Evolutionary conservation across 495 filamentous ascomycete genomes (phyloP).

Genomic region (Lentithecium fluviatile): DNA sequence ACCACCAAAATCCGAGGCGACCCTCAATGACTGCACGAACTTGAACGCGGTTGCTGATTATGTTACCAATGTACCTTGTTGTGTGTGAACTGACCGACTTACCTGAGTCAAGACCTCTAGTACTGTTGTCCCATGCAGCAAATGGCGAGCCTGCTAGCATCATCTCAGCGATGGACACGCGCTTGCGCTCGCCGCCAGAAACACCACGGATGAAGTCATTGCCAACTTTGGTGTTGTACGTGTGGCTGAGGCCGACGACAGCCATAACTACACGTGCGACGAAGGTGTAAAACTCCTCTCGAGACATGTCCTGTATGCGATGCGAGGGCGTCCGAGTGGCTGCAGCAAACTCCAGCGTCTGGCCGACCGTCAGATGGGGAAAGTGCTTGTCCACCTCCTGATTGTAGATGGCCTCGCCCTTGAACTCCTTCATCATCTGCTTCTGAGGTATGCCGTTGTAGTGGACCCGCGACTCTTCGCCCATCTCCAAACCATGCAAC

Average conservation of each 20-base stretch:
- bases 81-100: conserved; percentile 34
- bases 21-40: conserved; percentile 40
- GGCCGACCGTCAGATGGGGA: conserved; percentile 38
- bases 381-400: conserved; percentile 45
- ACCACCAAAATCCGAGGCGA: conserved; percentile 31
- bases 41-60: conserved; percentile 43
- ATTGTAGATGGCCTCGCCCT: conserved; percentile 40
- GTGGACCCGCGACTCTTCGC: conserved; percentile 18
- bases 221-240: conserved; percentile 43
- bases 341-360: conserved; percentile 43
- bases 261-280: conserved; percentile 42
- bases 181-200: conserved; percentile 43
- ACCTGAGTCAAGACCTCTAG: conserved; percentile 42
- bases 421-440: conserved; percentile 39
- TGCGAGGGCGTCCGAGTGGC: conserved; percentile 44
- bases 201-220: conserved; percentile 45
- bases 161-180: conserved; percentile 43
- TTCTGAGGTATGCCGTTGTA: conserved; percentile 27
- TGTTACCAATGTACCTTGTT: conserved; percentile 27
- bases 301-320: conserved; percentile 22
- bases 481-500: conserved; percentile 15
- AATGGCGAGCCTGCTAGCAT: conserved; percentile 43
- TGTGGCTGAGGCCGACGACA: conserved; percentile 41
- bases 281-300: conserved; percentile 31
- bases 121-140: conserved; percentile 45